Evolutionary conservation across 2,329 filamentous ascomycete genomes (phyloP), one percentile per base, ranked within the genome.

Genomic region (Paraphoma sp.): DNA sequence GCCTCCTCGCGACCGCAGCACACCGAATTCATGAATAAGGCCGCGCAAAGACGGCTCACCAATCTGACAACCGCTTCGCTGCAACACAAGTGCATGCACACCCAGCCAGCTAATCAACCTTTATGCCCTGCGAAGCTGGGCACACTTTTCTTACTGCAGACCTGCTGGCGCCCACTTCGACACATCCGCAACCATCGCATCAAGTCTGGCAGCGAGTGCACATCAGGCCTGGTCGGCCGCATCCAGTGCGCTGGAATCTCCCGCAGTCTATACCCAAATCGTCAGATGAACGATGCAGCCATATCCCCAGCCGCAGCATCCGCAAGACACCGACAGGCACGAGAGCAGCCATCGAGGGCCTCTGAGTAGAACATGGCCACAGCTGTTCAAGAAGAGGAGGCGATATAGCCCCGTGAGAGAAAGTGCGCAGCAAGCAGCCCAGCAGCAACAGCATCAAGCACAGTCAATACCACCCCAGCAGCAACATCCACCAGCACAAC

Each of bases 341-440:
- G 60, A 63, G 17, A 46, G 54, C 16, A 40, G 63, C 9, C 67
- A 69, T 45, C 64, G 67, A 31, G 69, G 69, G 1, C 69, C 69
- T 18, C 51, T 72, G 33, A 70, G 68, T 49, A 65, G 68, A 54
- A 68, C 68, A 49, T 72, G 69, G 69, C 68, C 68, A 14, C 68
- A 72, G 18, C 28, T 72, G 10, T 71, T 72, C 59, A 72, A 72
- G 36, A 72, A 72, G 63, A 67, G 69, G 41, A 65, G 69, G 47
- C 63, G 69, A 65, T 68, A 70, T 55, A 72, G 69, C 56, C 69
- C 69, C 6, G 64, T 68, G 16, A 54, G 68, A 46, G 69, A 72
- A 48, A 69, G 65, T 49, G 67, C 59, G 7, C 65, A 66, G 11
- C 57, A 65, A 46, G 57, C 59, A 12, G 61, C 65, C 18, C 57